Base-by-base conservation (phyloP, 306 rosid genomes). In the Prunus campanulata region DNA sequence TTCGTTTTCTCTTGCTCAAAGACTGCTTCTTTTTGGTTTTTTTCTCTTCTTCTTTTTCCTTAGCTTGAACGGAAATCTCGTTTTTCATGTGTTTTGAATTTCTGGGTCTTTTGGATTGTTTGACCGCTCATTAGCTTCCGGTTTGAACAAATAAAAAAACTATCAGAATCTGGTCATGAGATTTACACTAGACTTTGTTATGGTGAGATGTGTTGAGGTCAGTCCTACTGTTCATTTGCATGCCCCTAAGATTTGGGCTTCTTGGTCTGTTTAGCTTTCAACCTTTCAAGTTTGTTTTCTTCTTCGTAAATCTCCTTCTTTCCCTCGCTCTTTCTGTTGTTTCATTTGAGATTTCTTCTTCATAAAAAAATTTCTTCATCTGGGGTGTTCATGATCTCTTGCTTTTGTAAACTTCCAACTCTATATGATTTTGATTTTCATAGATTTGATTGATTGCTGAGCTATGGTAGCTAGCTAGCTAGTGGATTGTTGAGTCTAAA, bases 121-220 rank as follows among this genome's bases (percentile, higher is more conserved):
- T 30, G 20, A 24, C 60, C 35, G 35, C 75, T 74, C n/a, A 13
- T 13, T 72, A 25, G 22, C 25, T 56, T 57, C 32, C 59, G 35
- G n/a, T 60, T 68, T 30, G 25, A 29, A 19, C 14, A 19, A 15
- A 8, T 24, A 11, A 16, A 14, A 11, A 12, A 15, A 48, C 32
- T 30, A 18, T 18, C 16, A 70, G 62, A 79, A 79, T 79, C 78
- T 71, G 69, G 69, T 81, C 74, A n/a, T 64, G 39, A 65, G 70
- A 29, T 74, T 74, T 51, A 46, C 44, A 60, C 59, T 47, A 7
- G 50, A 30, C n/a, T 74, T 74, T 25, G 59, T 27, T 61, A 3
- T 44, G 25, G 25, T 9, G 12, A 3, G 48, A 11, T 57, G 54
- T 11, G 48, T 62, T 22, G 68, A 16, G 71, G 42, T 57, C 66